phyloP scores from a whole-genome alignment of 2,329 filamentous ascomycete species.

The Beauveria varroae region DNA sequence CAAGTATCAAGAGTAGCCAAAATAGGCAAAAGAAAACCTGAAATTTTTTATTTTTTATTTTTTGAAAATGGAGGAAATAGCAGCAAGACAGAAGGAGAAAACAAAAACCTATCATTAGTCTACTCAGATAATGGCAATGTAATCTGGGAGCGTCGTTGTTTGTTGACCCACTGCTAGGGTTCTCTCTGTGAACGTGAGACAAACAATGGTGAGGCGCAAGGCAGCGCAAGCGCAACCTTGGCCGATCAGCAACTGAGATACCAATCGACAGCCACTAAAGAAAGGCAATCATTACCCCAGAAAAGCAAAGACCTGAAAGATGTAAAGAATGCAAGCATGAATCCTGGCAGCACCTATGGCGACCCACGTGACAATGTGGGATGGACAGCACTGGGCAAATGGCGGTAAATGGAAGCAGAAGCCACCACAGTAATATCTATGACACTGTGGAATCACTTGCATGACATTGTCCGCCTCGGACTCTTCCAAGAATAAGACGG shows the following conservation, averaged over 20 bases:
- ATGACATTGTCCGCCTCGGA: constrained; percentile 1
- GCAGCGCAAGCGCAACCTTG: not conserved
- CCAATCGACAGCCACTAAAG: not conserved
- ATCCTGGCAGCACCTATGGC: not conserved
- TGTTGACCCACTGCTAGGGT: too few species aligned
- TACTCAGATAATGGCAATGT: too few species aligned
- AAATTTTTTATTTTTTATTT: too few species aligned
- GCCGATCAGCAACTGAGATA: not conserved
- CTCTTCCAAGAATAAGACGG: not conserved
- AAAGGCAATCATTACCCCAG: not conserved
- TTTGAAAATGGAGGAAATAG: too few species aligned
- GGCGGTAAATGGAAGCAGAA: not conserved
- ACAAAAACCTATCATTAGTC: too few species aligned
- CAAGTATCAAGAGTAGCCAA: too few species aligned
- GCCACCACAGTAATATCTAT: constrained; percentile 3
- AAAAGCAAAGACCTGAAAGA: not conserved
- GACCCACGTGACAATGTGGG: constrained; percentile 8
- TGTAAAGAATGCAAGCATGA: not conserved
- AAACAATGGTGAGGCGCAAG: not conserved
- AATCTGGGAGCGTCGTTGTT: too few species aligned
- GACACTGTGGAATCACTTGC: not conserved
- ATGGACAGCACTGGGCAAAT: constrained; percentile 4
- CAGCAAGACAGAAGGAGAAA: too few species aligned
- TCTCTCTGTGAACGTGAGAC: not conserved
- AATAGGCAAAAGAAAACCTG: too few species aligned